phyloP scores from a whole-genome alignment of 331 rosid genomes.

The Arachis monticola region DNA sequence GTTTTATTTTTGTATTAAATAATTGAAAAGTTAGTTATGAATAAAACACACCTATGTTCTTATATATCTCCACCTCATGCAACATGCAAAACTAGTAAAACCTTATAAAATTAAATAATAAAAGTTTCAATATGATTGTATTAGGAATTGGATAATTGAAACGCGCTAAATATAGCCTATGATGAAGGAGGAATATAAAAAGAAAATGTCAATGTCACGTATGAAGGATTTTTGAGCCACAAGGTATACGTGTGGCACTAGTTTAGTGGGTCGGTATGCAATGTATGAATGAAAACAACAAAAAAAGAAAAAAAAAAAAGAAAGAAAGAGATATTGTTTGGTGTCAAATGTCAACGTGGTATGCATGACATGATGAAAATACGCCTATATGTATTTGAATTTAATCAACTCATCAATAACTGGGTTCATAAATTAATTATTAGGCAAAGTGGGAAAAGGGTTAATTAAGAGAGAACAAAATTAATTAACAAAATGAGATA shows the following conservation, averaged over 20 bases:
- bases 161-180: neutral
- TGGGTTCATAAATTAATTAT: neutral
- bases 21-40: too few relatives aligned
- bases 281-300: neutral
- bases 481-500: neutral
- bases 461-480: neutral
- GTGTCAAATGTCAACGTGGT: conserved; percentile 50
- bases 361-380: conserved; percentile 25
- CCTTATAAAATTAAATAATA: too few relatives aligned
- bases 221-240: conserved; percentile 7
- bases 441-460: conserved; percentile 3
- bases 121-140: too few relatives aligned
- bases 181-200: neutral
- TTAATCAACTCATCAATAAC: neutral
- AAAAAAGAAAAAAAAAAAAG: neutral
- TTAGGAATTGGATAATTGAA: neutral
- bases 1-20: too few relatives aligned
- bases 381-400: too few relatives aligned
- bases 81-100: too few relatives aligned
- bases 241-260: conserved; percentile 35
- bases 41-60: too few relatives aligned
- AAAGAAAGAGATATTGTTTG: neutral
- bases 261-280: conserved; percentile 39
- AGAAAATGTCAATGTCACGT: conserved; percentile 26
- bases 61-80: too few relatives aligned